A percentile compares a stretch with the other conserved stretches of the same genome.
Conservation (phyloP, 1,284 basidiomycete species). For the Mycena sp. region DNA sequence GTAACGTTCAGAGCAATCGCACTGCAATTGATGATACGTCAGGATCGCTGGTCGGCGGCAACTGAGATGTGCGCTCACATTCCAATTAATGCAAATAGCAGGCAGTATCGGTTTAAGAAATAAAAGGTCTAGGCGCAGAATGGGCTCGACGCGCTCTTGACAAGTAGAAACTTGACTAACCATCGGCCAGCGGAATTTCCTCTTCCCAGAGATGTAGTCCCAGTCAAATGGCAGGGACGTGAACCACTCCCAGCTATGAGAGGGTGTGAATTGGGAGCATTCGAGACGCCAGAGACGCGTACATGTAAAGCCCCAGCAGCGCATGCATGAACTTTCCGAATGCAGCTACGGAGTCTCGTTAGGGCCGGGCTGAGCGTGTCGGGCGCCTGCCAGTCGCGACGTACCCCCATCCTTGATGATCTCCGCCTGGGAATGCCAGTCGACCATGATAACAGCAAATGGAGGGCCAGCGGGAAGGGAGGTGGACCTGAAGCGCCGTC, state of each 20-base stretch:
- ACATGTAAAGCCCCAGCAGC: slow-evolving; percentile 74
- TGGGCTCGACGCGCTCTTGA: not conserved
- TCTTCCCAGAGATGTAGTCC: slow-evolving; percentile 55
- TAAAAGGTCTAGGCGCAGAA: slow-evolving; percentile 68
- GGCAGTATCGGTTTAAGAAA: slow-evolving; percentile 73
- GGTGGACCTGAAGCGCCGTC: slow-evolving; percentile 5
- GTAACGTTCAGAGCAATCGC: slow-evolving; percentile 65
- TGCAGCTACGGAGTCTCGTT: slow-evolving; percentile 43
- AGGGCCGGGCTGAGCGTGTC: slow-evolving; percentile 13
- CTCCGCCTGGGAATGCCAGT: slow-evolving; percentile 67
- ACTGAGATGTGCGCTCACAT: slow-evolving; percentile 56
- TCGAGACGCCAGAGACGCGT: slow-evolving; percentile 36
- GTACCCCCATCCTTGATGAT: slow-evolving; percentile 59
- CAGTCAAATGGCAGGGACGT: slow-evolving; percentile 64
- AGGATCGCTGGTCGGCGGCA: not conserved
- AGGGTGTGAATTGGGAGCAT: not conserved
- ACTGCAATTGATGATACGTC: slow-evolving; percentile 42
- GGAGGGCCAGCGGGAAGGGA: slow-evolving; percentile 9
- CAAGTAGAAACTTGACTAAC: slow-evolving; percentile 35
- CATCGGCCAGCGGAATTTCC: slow-evolving; percentile 57
- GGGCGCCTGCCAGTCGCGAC: slow-evolving; percentile 24
- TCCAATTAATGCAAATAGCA: slow-evolving; percentile 73
- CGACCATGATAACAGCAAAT: slow-evolving; percentile 45
- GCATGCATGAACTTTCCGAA: slow-evolving; percentile 75
- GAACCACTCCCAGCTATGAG: slow-evolving; percentile 65